A percentile compares a stretch with the other conserved stretches of the same genome.
phyloP scores from a whole-genome alignment of 1,284 basidiomycete genomes.

The Xanthoconium separans region DNA sequence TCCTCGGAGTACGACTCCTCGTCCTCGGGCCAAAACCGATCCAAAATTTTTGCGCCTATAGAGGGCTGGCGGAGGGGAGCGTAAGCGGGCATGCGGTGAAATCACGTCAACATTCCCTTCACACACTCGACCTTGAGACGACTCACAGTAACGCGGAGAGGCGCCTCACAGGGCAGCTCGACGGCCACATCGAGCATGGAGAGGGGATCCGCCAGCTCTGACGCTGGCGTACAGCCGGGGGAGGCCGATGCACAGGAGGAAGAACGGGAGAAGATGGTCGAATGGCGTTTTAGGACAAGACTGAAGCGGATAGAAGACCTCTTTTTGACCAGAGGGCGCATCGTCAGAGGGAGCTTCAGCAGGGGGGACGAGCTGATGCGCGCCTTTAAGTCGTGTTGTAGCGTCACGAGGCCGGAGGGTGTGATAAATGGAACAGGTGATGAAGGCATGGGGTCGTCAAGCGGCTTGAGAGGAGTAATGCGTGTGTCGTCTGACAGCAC shows the following conservation, averaged over 20 bases:
- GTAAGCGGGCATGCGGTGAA: background rate
- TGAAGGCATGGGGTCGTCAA: constrained; percentile 22
- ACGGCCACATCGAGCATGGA: constrained; percentile 5
- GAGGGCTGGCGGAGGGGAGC: constrained; percentile 16
- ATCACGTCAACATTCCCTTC: constrained; percentile 11
- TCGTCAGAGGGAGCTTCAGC: constrained; percentile 27
- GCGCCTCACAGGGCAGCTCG: background rate
- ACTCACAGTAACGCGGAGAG: constrained; percentile 16
- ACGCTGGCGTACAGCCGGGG: constrained; percentile 9
- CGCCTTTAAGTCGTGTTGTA: constrained; percentile 31
- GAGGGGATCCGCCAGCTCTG: constrained; percentile 23
- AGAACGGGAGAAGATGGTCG: constrained; percentile 24
- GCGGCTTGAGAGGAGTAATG: constrained; percentile 18
- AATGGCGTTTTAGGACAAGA: constrained; percentile 27
- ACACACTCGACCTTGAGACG: background rate
- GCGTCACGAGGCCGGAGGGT: constrained; percentile 26
- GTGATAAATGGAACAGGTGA: constrained; percentile 29
- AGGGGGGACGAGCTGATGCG: constrained; percentile 25
- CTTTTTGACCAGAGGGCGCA: constrained; percentile 31
- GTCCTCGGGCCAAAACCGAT: constrained; percentile 34
- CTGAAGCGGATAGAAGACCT: constrained; percentile 25
- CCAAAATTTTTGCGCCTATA: constrained; percentile 31
- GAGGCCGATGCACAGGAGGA: constrained; percentile 17
- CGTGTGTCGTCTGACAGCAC: constrained; percentile 10
- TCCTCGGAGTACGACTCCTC: constrained; percentile 22